Base-by-base conservation (phyloP, 148 eudicot species). In the Chenopodium quinoa region DNA sequence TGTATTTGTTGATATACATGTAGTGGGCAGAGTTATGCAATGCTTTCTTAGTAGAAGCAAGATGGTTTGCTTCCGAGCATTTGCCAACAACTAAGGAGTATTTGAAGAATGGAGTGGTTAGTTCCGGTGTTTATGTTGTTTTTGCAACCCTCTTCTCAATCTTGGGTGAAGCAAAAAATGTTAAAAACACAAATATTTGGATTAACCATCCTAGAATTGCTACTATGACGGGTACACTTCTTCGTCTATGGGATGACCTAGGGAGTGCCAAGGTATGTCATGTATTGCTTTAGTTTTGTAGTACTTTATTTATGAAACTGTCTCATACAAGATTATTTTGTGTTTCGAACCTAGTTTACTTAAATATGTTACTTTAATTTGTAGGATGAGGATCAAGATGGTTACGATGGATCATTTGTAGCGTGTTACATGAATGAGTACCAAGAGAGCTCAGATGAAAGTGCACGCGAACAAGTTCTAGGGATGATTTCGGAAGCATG, bases 241-340 rank as follows among this genome's bases (percentile, higher is more conserved):
- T 89, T 80, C 93, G 97, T 9, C 93, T 93, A 80, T 91, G 84
- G 86, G 91, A 93, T 80, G 95, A 91, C 76, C 75, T 92, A 75
- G 92, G 91, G 80, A 89, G 89, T 66, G 85, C 90, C 40, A 81
- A 88, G 92, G 97, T 91, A 52, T 14, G 66, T 48, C 9, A 64
- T 14, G 66, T 48, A 34, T 14, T 1, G 12, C 56, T 10, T 12
- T 52, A 40, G 7, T 3, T 52, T 52, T 52, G 56, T 10, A 52
- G 16, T 52, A 25, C 0, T 2, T 9, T 3, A 52, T 52, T 12
- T 52, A 8, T 52, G 2, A 52, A 12, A 14, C 12, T 14, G 56
- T 12, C 16, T 52, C 56, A 14, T 10, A 52, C 56, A 52, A 52
- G 17, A 10, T 52, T 10, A 10, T 52, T 10, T 10, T 10, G 56